Conservation (phyloP, 1,284 basidiomycete species). For the Phlebopus sp. region DNA sequence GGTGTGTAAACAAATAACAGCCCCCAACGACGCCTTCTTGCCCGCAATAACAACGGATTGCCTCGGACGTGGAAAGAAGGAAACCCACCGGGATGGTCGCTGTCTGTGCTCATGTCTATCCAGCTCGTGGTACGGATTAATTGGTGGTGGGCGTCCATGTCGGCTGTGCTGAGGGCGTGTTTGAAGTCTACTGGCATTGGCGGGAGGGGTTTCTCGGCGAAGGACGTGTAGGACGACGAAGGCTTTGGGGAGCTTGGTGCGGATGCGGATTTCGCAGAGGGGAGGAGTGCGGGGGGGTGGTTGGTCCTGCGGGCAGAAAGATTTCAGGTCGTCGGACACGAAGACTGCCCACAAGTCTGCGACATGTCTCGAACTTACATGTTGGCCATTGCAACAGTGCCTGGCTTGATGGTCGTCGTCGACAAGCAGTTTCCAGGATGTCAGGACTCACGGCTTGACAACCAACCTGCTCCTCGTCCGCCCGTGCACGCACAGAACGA, state of each 20-base stretch:
- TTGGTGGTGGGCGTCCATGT: constrained; percentile 28
- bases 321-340: constrained; percentile 1
- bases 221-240: constrained; percentile 10
- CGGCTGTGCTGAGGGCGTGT: constrained; percentile 15
- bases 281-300: constrained; percentile 23
- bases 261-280: constrained; percentile 26
- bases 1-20: constrained; percentile 28
- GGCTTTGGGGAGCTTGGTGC: constrained; percentile 28
- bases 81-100: constrained; percentile 21
- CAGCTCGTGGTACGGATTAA: constrained; percentile 24
- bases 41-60: constrained; percentile 8
- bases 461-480: background rate
- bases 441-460: background rate
- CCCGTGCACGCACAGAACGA: background rate
- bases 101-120: constrained; percentile 15
- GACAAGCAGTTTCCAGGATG: background rate
- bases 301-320: constrained; percentile 16
- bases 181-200: constrained; percentile 19
- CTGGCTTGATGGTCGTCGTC: constrained; percentile 9
- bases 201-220: constrained; percentile 26
- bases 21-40: too few relatives aligned
- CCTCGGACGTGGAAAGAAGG: constrained; percentile 8
- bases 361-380: constrained; percentile 26
- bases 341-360: background rate
- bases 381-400: constrained; percentile 8